Conservation (phyloP, 176 grass and related monocot species). For the Eremochloa ophiuroides region DNA sequence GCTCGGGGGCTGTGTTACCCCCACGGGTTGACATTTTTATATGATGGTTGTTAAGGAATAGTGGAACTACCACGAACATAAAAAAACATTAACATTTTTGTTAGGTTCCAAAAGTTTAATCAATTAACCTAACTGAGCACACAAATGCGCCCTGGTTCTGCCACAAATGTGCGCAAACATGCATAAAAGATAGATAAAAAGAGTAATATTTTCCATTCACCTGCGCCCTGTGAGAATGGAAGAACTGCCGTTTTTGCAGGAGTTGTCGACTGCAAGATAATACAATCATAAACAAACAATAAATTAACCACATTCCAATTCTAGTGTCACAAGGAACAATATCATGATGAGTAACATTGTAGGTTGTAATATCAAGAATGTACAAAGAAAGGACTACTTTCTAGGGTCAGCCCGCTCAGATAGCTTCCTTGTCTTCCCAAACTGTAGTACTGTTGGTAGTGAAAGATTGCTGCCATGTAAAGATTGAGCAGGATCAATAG, state of each 20-base stretch:
- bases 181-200: constrained; percentile 2
- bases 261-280: constrained; percentile 72
- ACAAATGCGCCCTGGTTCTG: not conserved
- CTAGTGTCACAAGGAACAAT: not conserved
- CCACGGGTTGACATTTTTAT: too few relatives aligned
- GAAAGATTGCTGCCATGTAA: constrained; percentile 65
- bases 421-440: constrained; percentile 91
- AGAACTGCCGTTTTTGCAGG: constrained; percentile 90
- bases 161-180: constrained; percentile 11
- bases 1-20: too few relatives aligned
- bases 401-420: constrained; percentile 93
- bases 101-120: not conserved
- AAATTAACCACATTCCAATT: constrained; percentile 14
- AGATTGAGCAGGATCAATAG: constrained; percentile 59
- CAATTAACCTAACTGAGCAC: not conserved
- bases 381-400: constrained; percentile 57
- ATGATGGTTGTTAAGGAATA: not conserved
- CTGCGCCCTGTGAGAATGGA: constrained; percentile 97
- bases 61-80: constrained; percentile 10
- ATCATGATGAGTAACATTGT: not conserved
- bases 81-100: constrained; percentile 1
- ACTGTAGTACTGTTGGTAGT: constrained; percentile 80
- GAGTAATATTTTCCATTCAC: constrained; percentile 33
- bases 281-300: constrained; percentile 21
- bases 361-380: too few relatives aligned